Evolutionary conservation across 2,329 filamentous ascomycete genomes (phyloP), one percentile per base, ranked within the genome.

Genomic region (Monosporascus cannonballus): DNA sequence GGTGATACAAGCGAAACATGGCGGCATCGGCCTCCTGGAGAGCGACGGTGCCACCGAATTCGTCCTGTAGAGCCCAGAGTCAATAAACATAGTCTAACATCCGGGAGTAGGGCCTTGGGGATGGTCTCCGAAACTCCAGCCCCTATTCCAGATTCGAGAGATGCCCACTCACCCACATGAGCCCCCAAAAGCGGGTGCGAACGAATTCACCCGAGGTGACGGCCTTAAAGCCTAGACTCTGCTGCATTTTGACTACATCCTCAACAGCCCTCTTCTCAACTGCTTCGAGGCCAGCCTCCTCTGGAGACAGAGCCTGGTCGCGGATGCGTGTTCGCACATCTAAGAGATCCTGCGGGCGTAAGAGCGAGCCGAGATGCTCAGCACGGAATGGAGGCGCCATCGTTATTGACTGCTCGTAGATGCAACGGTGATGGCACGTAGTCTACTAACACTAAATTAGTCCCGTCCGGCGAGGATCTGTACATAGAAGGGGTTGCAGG

Each of bases 291-390:
- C 73, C 73, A 27, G 73, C 76, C 55, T 85, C 77, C n/a, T 79
- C 73, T 48, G 74, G 65, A 7, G 75, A 71, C 42, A 77, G 66
- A 59, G 79, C 72, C 53, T 81, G 80, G 51, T 81, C 78, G 57
- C 85, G 83, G 54, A 83, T 78, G 49, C 66, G 64, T 55, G 81
- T 78, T 59, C 87, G 84, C 55, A 79, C 80, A 49, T 82, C 74
- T 37, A 87, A 73, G 51, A 89, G 76, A 52, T 79, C 73, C 54
- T 85, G 72, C 6, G 87, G 86, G n/a, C 87, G 83, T 44, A 90
- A 79, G 34, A 90, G 76, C 15, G 86, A 89, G 61, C 87, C 87
- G 61, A 89, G 76, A 62, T 90, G 87, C 76, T 90, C 87, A 48
- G 87, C 87, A 62, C 87, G 79, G 75, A 89, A 90, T 34, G 87